Conservation (phyloP, 345 rosid species). For the Gossypium bickii region DNA sequence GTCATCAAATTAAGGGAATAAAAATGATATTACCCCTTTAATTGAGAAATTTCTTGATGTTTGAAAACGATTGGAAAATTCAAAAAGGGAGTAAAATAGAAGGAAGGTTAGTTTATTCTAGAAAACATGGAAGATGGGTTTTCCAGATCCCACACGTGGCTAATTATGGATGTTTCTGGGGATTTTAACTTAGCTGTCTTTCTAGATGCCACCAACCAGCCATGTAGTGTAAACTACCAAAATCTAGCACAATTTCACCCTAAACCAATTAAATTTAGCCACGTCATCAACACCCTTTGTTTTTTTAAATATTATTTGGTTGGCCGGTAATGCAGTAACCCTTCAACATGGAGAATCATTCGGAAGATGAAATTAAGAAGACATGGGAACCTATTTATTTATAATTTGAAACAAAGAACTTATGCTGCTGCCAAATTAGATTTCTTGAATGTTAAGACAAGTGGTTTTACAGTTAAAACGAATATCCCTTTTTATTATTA, state of each 20-base stretch:
- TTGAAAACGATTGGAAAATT: not conserved
- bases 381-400: not conserved
- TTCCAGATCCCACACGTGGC: constrained; percentile 19
- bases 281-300: not conserved
- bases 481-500: not conserved
- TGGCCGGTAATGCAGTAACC: not conserved
- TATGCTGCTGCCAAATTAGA: not conserved
- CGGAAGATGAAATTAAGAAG: not conserved
- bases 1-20: too few relatives aligned
- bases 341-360: not conserved
- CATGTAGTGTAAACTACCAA: constrained; percentile 13
- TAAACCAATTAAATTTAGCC: not conserved
- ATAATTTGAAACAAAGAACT: not conserved
- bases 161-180: not conserved
- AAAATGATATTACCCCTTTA: too few relatives aligned
- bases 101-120: not conserved
- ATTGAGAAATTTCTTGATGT: not conserved
- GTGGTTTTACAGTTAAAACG: not conserved
- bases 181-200: constrained; percentile 13
- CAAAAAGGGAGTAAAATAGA: not conserved
- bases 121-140: not conserved
- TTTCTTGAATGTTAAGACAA: not conserved
- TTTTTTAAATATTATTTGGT: not conserved
- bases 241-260: constrained; percentile 2
- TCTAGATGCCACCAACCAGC: constrained; percentile 30